phyloP scores from a whole-genome alignment of 352 stramenopile genomes.

The Stramenopiles sp. region DNA sequence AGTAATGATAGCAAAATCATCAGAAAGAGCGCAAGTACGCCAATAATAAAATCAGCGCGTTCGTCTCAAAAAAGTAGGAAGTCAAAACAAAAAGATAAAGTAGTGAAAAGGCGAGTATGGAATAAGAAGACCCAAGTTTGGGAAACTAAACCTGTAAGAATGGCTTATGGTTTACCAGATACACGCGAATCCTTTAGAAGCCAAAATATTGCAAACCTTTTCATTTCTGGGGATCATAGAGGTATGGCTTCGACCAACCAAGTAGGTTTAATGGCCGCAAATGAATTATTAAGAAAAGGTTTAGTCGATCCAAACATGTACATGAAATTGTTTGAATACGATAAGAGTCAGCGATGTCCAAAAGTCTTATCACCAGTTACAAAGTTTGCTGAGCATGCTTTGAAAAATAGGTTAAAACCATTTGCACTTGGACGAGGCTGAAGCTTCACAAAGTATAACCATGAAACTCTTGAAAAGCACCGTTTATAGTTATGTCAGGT shows the following conservation, averaged over 20 bases:
- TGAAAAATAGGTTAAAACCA: slow-evolving; percentile 11
- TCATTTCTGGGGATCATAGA: not conserved
- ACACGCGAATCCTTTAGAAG: slow-evolving; percentile 2
- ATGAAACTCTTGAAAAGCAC: too few relatives aligned
- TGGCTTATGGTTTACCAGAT: slow-evolving; percentile 12
- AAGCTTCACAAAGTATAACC: too few relatives aligned
- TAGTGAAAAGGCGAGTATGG: not conserved
- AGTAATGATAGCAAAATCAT: not conserved
- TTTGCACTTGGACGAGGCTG: slow-evolving; percentile 9
- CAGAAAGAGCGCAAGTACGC: not conserved
- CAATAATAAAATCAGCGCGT: not conserved
- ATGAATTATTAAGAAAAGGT: slow-evolving; percentile 1
- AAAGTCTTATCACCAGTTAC: not conserved
- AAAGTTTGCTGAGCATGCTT: slow-evolving; percentile 9
- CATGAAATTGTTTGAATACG: not conserved
- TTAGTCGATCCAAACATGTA: slow-evolving; percentile 10
- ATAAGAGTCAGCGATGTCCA: not conserved
- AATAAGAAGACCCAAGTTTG: slow-evolving; percentile 10
- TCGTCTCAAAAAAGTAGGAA: not conserved
- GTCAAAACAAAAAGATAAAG: slow-evolving; percentile 3
- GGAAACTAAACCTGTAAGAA: not conserved
- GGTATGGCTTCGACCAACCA: slow-evolving; percentile 2
- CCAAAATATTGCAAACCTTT: slow-evolving; percentile 7
- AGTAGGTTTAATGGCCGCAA: not conserved
- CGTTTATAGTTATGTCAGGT: too few relatives aligned